phyloP scores from a whole-genome alignment of 805 yeast species.

The Pichia nanzhaoensis region DNA sequence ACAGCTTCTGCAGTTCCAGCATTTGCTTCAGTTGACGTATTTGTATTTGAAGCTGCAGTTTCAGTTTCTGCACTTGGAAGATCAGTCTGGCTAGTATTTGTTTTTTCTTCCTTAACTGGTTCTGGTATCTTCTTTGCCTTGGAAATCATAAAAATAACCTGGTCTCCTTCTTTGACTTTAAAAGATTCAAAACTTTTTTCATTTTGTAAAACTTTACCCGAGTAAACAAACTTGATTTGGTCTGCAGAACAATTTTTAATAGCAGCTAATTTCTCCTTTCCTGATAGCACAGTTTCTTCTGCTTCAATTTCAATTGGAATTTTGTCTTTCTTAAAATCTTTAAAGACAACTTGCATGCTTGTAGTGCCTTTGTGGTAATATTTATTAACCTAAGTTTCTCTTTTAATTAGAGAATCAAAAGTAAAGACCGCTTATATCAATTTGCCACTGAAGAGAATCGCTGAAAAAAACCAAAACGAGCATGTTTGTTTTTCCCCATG shows the following conservation, averaged over 20 bases:
- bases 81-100: neutral
- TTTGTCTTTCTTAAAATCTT: slow-evolving; percentile 89
- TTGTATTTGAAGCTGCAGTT: slow-evolving; percentile 7
- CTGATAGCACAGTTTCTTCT: slow-evolving; percentile 56
- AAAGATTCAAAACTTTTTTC: slow-evolving; percentile 64
- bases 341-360: slow-evolving; percentile 70
- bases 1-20: slow-evolving; percentile 12
- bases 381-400: no score
- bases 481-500: neutral
- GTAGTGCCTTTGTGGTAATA: no score
- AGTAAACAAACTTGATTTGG: slow-evolving; percentile 84
- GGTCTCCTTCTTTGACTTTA: slow-evolving; percentile 78
- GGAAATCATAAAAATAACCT: slow-evolving; percentile 87
- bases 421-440: no score
- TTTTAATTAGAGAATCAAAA: no score
- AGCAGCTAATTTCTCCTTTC: slow-evolving; percentile 66
- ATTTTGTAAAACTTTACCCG: slow-evolving; percentile 84
- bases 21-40: slow-evolving; percentile 5
- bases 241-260: slow-evolving; percentile 61
- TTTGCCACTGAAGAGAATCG: slow-evolving; percentile 1
- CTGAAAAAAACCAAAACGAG: neutral
- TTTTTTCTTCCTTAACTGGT: slow-evolving; percentile 19
- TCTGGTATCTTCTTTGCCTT: slow-evolving; percentile 37
- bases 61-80: slow-evolving; percentile 20
- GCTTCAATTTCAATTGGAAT: slow-evolving; percentile 73